phyloP scores from a whole-genome alignment of 257 asterid genomes.

The Cinchona pubescens region DNA sequence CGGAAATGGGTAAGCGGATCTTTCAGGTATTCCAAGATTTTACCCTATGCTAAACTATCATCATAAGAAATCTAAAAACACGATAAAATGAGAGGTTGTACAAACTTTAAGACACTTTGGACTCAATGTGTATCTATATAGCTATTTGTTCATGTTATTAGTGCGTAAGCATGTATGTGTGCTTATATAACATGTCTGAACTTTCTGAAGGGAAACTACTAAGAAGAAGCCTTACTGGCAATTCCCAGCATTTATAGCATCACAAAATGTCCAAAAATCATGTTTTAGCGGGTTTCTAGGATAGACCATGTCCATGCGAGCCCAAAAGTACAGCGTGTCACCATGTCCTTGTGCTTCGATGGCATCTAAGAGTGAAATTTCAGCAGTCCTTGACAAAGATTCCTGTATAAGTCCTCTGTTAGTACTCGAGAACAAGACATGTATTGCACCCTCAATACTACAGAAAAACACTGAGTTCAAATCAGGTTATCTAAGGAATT shows the following conservation, averaged over 20 bases:
- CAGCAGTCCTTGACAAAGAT: slow-evolving; percentile 73
- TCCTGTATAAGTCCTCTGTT: slow-evolving; percentile 43
- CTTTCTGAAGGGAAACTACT: too few species aligned
- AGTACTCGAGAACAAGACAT: slow-evolving; percentile 10
- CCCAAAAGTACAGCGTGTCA: slow-evolving; percentile 87
- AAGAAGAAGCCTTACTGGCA: slow-evolving; percentile 63
- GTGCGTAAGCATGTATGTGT: neutral
- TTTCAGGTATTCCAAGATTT: neutral
- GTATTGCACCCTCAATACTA: neutral
- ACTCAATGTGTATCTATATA: neutral
- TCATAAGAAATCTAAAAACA: neutral
- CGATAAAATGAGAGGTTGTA: neutral
- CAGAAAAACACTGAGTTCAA: neutral
- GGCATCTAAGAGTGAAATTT: slow-evolving; percentile 59
- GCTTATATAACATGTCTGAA: neutral
- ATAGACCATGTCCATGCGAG: slow-evolving; percentile 66
- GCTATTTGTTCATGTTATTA: neutral
- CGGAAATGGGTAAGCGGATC: neutral
- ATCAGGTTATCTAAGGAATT: neutral
- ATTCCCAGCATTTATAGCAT: slow-evolving; percentile 86
- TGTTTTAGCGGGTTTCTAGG: slow-evolving; percentile 51
- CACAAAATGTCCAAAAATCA: slow-evolving; percentile 98
- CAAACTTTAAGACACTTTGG: neutral
- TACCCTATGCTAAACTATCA: neutral
- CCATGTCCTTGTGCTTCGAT: slow-evolving; percentile 72